Base-by-base conservation (phyloP, 371 early-diverging fungal species). In the Basidiobolus meristosporus region DNA sequence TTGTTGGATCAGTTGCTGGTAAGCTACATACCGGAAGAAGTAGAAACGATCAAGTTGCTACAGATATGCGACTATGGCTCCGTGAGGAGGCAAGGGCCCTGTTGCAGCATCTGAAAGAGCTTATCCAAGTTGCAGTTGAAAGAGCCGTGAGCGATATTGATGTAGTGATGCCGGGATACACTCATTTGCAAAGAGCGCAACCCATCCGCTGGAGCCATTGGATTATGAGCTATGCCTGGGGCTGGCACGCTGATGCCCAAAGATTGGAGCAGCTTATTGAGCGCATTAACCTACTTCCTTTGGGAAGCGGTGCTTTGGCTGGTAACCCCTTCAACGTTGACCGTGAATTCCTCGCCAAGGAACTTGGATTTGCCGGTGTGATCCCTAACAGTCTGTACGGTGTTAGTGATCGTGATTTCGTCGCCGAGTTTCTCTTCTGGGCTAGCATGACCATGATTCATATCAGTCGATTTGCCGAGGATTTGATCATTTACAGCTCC, bases 111-210 rank as follows among this genome's bases (percentile, higher is more conserved):
- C 51, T 91, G 36, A 77, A 79, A 51, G 75, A 78, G 40, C 53
- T 91, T 26, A 75, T 96, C 19, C 57, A 56, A 2, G 70, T 72
- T 2, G 61, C 71, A 21, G 77, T 84, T 1, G 56, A 62, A 20
- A 71, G 92, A 18, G 92, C 95, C 6, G 78, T 79, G 46, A 56
- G 54, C 36, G 95, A 96, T 49, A 62, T 88, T 10, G 86, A 91
- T 55, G 77, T 86, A 6, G 49, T 96, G 42, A 81, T 96, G 82
- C 97, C 97, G 21, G 97, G 97, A 1, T 96, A 93, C 63, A 96
- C 97, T 9, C 97, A 96, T 59, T 51, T 96, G 52, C 97, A 92
- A 73, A 68, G 92, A n/a, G 97, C 93, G 4, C 97, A 96, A 63
- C 95, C 95, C 11, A 90, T 96, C 41, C 83, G 93, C 29, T 96